Conservation (phyloP, 1,284 basidiomycete species). For the Sanghuangporus sanghuang region DNA sequence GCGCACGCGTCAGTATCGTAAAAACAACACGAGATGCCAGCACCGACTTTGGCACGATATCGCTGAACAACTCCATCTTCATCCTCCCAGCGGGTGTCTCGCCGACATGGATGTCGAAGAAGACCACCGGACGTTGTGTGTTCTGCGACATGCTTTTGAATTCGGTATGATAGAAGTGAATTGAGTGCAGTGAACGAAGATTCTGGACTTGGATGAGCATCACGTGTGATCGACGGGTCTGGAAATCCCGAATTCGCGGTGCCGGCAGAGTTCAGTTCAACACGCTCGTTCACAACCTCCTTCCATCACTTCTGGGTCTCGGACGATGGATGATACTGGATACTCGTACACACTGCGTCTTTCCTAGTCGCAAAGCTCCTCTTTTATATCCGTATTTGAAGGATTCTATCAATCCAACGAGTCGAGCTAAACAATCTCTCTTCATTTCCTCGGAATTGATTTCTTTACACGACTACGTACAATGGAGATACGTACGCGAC, state of each 20-base stretch:
- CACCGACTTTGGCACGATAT: constrained; percentile 80
- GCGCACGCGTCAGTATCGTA: background rate
- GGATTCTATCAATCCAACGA: too few species aligned
- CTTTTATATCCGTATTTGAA: too few species aligned
- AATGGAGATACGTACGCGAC: too few species aligned
- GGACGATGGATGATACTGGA: too few species aligned
- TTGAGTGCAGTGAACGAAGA: background rate
- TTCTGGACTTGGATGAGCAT: too few species aligned
- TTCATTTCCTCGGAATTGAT: background rate
- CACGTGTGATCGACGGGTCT: too few species aligned
- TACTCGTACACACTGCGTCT: too few species aligned
- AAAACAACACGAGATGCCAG: background rate
- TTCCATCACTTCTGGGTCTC: too few species aligned
- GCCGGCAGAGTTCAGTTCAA: too few species aligned
- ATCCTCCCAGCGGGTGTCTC: constrained; percentile 91
- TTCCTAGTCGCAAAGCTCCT: too few species aligned
- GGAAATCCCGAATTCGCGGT: too few species aligned
- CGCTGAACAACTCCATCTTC: constrained; percentile 94
- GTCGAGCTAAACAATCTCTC: background rate
- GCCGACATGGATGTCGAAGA: constrained; percentile 95
- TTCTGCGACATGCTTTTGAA: constrained; percentile 5
- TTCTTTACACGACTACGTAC: background rate
- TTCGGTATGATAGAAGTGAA: background rate
- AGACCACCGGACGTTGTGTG: constrained; percentile 75
- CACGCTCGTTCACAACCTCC: too few species aligned